Evolutionary conservation across 2,329 filamentous ascomycete genomes (phyloP).

Genomic region (Karstenula rhodostoma): DNA sequence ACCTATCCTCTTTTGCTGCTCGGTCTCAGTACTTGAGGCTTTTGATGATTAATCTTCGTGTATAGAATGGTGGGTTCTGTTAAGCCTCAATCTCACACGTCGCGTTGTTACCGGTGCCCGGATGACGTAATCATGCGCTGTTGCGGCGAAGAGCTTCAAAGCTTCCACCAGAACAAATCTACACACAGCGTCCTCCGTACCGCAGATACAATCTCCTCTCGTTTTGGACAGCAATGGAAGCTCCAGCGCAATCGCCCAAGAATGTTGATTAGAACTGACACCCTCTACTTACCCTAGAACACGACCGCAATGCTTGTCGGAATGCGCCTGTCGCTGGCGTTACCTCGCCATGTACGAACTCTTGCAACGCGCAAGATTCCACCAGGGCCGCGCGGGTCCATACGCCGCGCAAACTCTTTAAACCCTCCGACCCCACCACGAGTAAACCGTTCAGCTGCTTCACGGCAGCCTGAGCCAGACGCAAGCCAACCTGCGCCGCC

Average conservation of each 20-base stretch:
- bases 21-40: background rate
- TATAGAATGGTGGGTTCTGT: background rate
- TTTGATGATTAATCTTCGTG: background rate
- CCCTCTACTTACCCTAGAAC: background rate
- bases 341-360: slow-evolving; percentile 36
- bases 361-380: slow-evolving; percentile 33
- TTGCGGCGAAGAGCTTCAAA: background rate
- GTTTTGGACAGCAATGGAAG: background rate
- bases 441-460: slow-evolving; percentile 15
- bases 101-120: background rate
- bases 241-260: background rate
- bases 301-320: slow-evolving; percentile 31
- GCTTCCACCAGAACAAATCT: background rate
- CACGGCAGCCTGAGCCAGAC: slow-evolving; percentile 17
- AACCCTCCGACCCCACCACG: slow-evolving; percentile 20
- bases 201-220: background rate
- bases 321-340: slow-evolving; percentile 37
- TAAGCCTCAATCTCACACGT: background rate
- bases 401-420: slow-evolving; percentile 26
- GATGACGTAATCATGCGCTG: background rate
- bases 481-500: slow-evolving; percentile 16
- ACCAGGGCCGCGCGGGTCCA: slow-evolving; percentile 34
- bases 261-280: background rate
- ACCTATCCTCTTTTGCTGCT: background rate
- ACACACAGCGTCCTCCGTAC: background rate